Evolutionary conservation across 2,329 filamentous ascomycete genomes (phyloP), one percentile per base, ranked within the genome.

Genomic region (Aspergillus fischeri): DNA sequence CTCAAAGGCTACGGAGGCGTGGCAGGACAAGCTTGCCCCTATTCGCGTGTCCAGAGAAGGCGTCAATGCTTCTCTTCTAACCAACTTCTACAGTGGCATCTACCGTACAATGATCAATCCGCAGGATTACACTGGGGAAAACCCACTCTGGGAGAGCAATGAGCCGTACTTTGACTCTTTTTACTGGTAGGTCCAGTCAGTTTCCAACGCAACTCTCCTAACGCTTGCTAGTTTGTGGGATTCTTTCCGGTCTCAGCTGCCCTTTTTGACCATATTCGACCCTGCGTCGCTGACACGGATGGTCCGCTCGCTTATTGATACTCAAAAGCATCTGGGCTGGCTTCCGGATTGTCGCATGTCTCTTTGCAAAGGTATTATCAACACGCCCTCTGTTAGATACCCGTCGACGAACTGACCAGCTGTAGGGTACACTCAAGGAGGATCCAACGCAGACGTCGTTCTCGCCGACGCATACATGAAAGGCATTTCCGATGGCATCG

Each of bases 141-240:
- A 90, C 57, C 85, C 86, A 3, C 68, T 85, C 0, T 90, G 87
- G 86, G 66, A 79, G 1, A 86, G 81, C 52, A 74, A 73, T 0
- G 86, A 89, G 70, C 87, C 86, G 0, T 90, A 90, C 63, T 90
- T 86, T 68, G 87, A 90, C 69, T 88, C 86, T 0, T 89, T 88
- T 61, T 91, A 91, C 70, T 90, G 86, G 79, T 81, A 64, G 59
- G 70, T 63, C 27, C 1, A n/a, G 6, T 3, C 20, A 1, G 25
- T 51, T 6, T 2, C n/a, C 6, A 3, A 29, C 32, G 32, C 17
- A 10, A 47, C 25, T 35, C 35, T 24, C 41, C 64, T 70, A 25
- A 65, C 53, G 24, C 17, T 47, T 35, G 20, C 11, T 50, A 74
- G 73, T 63, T 82, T 90, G 2, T 90, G 87, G 87, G 87, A 90